These are phyloP conservation scores for Diaporthe longicolla DNA, from an alignment of 2,329 filamentous ascomycete genomes.

Conservation along the genomic window DNA sequence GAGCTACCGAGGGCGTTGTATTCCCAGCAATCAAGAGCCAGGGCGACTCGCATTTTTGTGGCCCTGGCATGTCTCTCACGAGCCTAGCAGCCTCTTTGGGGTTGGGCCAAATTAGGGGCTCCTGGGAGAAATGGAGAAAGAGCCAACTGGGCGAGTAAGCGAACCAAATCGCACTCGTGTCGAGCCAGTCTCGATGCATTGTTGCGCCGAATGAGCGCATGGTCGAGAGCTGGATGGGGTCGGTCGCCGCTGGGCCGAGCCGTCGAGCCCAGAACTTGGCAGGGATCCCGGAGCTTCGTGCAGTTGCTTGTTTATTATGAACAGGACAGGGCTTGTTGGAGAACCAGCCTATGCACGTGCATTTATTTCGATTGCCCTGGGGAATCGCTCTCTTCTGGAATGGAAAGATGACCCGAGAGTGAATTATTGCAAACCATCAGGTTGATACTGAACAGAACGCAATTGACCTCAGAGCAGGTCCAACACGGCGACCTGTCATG, in stretches of 20 bases:
- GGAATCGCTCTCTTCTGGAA: background rate
- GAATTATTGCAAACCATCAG: background rate
- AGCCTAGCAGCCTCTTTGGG: slow-evolving; percentile 16
- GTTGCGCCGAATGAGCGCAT: slow-evolving; percentile 21
- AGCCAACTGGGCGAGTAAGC: slow-evolving; percentile 13
- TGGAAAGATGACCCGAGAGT: background rate
- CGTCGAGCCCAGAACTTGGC: background rate
- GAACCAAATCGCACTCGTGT: slow-evolving; percentile 9
- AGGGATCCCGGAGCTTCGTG: slow-evolving; percentile 2
- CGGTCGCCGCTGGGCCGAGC: slow-evolving; percentile 32
- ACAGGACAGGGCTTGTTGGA: background rate
- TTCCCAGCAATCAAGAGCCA: slow-evolving; percentile 42
- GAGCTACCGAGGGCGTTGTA: slow-evolving; percentile 16
- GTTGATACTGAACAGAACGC: background rate
- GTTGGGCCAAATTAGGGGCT: background rate
- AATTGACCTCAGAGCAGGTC: background rate
- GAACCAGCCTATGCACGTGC: background rate
- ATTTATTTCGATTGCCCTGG: background rate
- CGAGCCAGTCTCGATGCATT: slow-evolving; percentile 24
- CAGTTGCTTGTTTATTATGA: background rate
- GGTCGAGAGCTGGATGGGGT: background rate
- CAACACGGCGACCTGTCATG: background rate
- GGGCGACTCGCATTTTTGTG: background rate
- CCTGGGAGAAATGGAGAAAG: slow-evolving; percentile 19
- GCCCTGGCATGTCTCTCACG: slow-evolving; percentile 9